These are phyloP conservation scores for Zalaria sp. DNA, from an alignment of 2,329 filamentous ascomycete genomes.

Conservation along the genomic window DNA sequence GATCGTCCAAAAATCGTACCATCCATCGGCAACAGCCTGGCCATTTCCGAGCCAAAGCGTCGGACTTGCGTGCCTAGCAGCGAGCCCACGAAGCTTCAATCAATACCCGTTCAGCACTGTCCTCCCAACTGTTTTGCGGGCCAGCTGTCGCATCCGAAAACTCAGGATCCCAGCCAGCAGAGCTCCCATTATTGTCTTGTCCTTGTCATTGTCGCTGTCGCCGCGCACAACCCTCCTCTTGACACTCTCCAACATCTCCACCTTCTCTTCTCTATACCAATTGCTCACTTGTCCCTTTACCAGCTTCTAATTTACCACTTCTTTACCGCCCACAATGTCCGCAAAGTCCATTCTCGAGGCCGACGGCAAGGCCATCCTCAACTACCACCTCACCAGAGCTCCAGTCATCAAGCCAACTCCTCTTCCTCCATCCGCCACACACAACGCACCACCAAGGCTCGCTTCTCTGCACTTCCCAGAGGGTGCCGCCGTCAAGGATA, in stretches of 20 bases:
- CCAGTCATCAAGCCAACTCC: constrained; percentile 96
- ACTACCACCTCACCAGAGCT: constrained; percentile 98
- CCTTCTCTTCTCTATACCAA: background rate
- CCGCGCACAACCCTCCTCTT: background rate
- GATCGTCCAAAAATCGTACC: background rate
- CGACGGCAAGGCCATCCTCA: constrained; percentile 99
- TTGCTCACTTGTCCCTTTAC: constrained; percentile 1
- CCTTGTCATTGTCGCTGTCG: background rate
- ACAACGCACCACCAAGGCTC: constrained; percentile 85
- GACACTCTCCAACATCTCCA: background rate
- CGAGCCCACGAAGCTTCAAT: background rate
- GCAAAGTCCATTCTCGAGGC: constrained; percentile 97
- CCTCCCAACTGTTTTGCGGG: background rate
- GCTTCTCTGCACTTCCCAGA: constrained; percentile 88
- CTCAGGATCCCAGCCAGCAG: background rate
- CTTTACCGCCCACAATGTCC: constrained; percentile 51
- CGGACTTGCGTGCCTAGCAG: background rate
- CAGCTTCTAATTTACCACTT: constrained; percentile 1
- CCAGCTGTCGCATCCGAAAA: constrained; percentile 2
- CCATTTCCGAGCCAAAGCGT: background rate
- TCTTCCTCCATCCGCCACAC: constrained; percentile 66
- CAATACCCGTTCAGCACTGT: background rate
- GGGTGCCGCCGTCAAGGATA: constrained; percentile 64
- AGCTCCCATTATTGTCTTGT: background rate
- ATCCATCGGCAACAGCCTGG: background rate